A percentile compares a stretch with the other conserved stretches of the same genome.
These are phyloP conservation scores for Geosmithia flava DNA, from an alignment of 2,329 filamentous ascomycete genomes.

Conservation along the genomic window DNA sequence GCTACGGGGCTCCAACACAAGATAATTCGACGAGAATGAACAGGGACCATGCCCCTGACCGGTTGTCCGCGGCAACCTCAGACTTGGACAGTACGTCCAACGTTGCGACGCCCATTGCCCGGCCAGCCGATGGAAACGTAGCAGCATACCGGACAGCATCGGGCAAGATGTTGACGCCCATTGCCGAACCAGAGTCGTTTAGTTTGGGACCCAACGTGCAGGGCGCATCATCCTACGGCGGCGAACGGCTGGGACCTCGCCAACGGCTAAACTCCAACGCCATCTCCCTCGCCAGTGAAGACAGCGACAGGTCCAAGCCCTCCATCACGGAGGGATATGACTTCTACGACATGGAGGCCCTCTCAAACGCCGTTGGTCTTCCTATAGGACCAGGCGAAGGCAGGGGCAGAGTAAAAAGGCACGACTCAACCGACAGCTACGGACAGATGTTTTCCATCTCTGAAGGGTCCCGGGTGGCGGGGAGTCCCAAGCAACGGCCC, in stretches of 20 bases:
- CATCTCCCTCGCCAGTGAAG: slow-evolving; percentile 36
- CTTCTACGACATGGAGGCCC: slow-evolving; percentile 49
- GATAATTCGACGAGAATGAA: slow-evolving; percentile 25
- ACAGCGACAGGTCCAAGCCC: slow-evolving; percentile 31
- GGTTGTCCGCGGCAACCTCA: slow-evolving; percentile 21
- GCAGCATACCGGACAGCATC: slow-evolving; percentile 14
- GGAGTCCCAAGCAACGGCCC: background rate
- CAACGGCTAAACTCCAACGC: slow-evolving; percentile 36
- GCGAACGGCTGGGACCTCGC: slow-evolving; percentile 15
- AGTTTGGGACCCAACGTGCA: slow-evolving; percentile 34
- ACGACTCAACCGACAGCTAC: slow-evolving; percentile 48
- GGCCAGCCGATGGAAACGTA: slow-evolving; percentile 29
- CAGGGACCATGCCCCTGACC: slow-evolving; percentile 28
- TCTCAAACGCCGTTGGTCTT: slow-evolving; percentile 39
- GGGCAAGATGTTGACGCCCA: slow-evolving; percentile 29
- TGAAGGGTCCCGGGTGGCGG: slow-evolving; percentile 23
- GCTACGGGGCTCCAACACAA: slow-evolving; percentile 7
- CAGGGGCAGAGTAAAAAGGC: slow-evolving; percentile 18
- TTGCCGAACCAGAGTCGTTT: slow-evolving; percentile 37
- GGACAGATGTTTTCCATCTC: slow-evolving; percentile 47
- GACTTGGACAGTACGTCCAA: slow-evolving; percentile 52
- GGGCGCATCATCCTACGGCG: slow-evolving; percentile 14
- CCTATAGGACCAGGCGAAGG: slow-evolving; percentile 20
- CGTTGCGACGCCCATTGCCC: slow-evolving; percentile 44
- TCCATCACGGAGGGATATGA: slow-evolving; percentile 51